Percentiles rank a stretch among this genome's conserved stretches.
Conservation (phyloP, 371 early-diverging fungal genomes). For the Mucor irregularis region DNA sequence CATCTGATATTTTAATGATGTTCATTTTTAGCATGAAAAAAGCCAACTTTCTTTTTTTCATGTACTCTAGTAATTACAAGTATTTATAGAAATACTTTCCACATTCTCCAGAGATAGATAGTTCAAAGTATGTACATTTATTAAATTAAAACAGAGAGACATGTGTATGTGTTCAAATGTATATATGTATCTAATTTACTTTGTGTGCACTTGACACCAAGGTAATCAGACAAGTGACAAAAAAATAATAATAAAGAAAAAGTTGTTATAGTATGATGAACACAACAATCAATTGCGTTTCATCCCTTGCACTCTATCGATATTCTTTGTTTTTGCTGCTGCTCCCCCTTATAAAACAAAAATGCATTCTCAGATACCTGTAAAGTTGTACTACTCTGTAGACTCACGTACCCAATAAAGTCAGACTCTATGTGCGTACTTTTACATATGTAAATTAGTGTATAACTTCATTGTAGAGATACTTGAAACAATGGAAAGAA, state of each 20-base stretch:
- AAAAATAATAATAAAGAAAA: not conserved
- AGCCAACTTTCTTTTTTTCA: not conserved
- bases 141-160: not conserved
- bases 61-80: not conserved
- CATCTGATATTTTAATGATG: not conserved
- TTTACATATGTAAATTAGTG: too few species aligned
- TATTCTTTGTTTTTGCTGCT: not conserved
- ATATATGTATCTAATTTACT: not conserved
- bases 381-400: too few species aligned
- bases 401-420: too few species aligned
- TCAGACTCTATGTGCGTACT: too few species aligned
- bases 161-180: too few species aligned
- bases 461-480: too few species aligned
- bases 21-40: constrained; percentile 2
- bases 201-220: too few species aligned
- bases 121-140: too few species aligned
- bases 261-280: not conserved
- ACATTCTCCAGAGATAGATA: too few species aligned
- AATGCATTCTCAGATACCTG: too few species aligned
- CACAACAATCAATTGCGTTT: constrained; percentile 11
- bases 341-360: too few species aligned
- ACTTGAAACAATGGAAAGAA: not conserved
- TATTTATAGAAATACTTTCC: not conserved
- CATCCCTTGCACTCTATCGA: constrained; percentile 9
- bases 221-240: too few species aligned